Evolutionary conservation across 176 grass and related monocot species (phyloP).

Genomic region (Aegilops speltoides): DNA sequence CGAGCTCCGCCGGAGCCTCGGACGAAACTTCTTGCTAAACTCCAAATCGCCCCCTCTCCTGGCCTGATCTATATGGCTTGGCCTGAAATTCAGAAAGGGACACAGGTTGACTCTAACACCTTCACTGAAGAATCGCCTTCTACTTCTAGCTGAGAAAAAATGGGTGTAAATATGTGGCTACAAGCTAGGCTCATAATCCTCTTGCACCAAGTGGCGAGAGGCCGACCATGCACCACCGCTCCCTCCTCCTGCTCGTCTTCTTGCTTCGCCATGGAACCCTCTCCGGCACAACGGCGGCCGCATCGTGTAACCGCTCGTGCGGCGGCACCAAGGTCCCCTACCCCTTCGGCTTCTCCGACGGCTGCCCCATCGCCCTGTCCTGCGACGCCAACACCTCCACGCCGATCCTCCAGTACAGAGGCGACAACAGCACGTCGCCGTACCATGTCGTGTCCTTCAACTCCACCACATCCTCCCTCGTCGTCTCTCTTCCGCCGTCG

Average conservation of each 20-base stretch:
- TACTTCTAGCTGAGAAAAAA: neutral
- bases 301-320: conserved; percentile 38
- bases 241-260: neutral
- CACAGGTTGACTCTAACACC: neutral
- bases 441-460: conserved; percentile 13
- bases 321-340: neutral
- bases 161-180: too few species aligned
- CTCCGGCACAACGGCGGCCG: neutral
- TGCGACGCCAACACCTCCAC: conserved; percentile 7
- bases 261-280: neutral
- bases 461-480: neutral
- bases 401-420: neutral
- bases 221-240: neutral
- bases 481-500: neutral
- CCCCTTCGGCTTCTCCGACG: conserved; percentile 59
- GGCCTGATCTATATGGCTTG: too few species aligned
- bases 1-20: too few species aligned
- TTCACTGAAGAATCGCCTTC: neutral
- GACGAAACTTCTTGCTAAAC: neutral
- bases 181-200: neutral
- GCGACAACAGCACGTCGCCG: neutral
- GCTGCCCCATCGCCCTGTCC: conserved; percentile 35
- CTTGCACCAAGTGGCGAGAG: neutral
- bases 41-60: neutral
- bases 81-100: neutral